Evolutionary conservation across 495 filamentous ascomycete species (phyloP).

Genomic region (Tuber melanosporum): DNA sequence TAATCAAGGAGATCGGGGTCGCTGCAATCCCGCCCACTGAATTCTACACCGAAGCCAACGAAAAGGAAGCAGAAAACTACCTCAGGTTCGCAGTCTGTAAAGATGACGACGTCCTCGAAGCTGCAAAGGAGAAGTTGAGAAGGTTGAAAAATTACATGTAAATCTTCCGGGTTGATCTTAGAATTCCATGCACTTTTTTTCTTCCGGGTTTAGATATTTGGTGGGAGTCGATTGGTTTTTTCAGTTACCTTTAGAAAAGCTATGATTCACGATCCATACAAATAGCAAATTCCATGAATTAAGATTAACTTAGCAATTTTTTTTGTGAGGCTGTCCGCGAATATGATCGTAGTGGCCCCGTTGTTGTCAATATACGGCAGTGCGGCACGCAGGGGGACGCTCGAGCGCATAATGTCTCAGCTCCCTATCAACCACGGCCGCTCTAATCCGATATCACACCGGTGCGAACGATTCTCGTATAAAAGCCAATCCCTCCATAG

Average conservation of each 20-base stretch:
- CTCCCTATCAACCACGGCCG: neutral
- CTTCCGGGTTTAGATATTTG: neutral
- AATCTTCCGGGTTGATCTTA: neutral
- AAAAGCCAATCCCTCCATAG: neutral
- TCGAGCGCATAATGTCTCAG: neutral
- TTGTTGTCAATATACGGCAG: neutral
- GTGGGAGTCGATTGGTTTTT: neutral
- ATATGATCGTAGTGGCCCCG: neutral
- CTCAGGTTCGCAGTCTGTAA: constrained; percentile 96
- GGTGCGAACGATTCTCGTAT: neutral
- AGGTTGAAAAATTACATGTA: constrained; percentile 57
- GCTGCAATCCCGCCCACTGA: constrained; percentile 94
- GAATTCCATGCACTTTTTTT: neutral
- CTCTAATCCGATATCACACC: neutral
- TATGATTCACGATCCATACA: neutral
- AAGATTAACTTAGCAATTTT: neutral
- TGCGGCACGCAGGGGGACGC: neutral
- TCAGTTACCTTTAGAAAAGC: neutral
- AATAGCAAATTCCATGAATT: neutral
- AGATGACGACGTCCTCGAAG: constrained; percentile 80
- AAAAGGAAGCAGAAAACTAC: constrained; percentile 82
- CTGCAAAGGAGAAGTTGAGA: constrained; percentile 79
- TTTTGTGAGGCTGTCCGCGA: neutral
- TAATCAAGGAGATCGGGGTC: constrained; percentile 92
- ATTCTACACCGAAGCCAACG: constrained; percentile 82